Evolutionary conservation across 768 basidiomycete species (phyloP).

Genomic region (Filobasidium floriforme): DNA sequence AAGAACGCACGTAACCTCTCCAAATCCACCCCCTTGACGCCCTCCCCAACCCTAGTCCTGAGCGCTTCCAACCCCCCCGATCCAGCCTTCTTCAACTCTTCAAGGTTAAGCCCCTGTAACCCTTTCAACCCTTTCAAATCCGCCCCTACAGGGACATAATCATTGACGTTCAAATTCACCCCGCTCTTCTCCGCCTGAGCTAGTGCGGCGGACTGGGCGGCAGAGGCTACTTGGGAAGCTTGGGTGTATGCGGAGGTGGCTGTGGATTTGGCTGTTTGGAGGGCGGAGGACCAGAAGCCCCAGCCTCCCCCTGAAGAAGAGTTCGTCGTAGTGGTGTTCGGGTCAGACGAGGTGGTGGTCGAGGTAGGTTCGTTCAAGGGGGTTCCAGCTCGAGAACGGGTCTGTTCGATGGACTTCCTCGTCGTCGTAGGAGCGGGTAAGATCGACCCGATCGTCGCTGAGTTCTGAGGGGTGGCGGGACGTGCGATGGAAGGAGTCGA

Average conservation of each 20-base stretch:
- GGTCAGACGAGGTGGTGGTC: background rate
- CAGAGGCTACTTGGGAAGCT: conserved; percentile 79
- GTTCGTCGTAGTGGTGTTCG: conserved; percentile 28
- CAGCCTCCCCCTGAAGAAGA: conserved; percentile 67
- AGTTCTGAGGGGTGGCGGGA: conserved; percentile 44
- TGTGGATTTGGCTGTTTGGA: conserved; percentile 14
- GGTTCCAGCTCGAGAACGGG: conserved; percentile 17
- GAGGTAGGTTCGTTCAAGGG: conserved; percentile 22
- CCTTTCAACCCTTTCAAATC: too few relatives aligned
- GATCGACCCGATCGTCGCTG: conserved; percentile 19
- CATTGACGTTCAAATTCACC: conserved; percentile 25
- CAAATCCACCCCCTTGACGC: conserved; percentile 74
- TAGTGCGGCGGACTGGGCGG: conserved; percentile 79
- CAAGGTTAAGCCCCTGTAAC: conserved; percentile 9
- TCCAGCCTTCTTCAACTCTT: conserved; percentile 21
- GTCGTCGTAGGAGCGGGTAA: conserved; percentile 23
- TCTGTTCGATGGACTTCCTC: conserved; percentile 50
- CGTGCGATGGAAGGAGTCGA: conserved; percentile 49
- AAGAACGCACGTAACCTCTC: conserved; percentile 68
- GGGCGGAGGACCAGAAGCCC: conserved; percentile 82
- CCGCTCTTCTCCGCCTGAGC: conserved; percentile 37
- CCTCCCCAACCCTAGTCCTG: conserved; percentile 13
- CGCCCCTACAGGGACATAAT: conserved; percentile 67
- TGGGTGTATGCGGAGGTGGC: conserved; percentile 62
- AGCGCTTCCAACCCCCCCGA: conserved; percentile 23